Conservation (phyloP, 495 filamentous ascomycete species). For the Penicillium daleae region DNA sequence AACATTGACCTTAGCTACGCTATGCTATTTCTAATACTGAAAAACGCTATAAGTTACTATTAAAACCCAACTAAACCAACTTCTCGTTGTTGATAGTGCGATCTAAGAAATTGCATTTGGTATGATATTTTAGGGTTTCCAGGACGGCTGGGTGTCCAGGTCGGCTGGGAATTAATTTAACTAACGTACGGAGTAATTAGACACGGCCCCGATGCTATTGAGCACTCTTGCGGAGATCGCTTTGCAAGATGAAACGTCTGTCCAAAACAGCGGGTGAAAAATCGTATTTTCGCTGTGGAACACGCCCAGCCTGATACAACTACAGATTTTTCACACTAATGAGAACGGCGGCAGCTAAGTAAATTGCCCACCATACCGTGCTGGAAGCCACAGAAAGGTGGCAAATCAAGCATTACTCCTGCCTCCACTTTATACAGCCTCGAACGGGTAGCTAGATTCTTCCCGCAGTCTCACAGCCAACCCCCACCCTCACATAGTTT, state of each 20-base stretch:
- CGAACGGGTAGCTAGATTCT: not conserved
- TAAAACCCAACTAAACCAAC: not conserved
- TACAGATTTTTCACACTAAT: slow-evolving; percentile 1
- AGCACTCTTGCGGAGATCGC: not conserved
- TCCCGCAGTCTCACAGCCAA: not conserved
- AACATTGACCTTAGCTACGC: not conserved
- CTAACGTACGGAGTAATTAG: not conserved
- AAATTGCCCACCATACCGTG: not conserved
- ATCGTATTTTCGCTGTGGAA: slow-evolving; percentile 1
- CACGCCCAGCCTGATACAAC: not conserved
- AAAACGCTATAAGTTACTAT: not conserved
- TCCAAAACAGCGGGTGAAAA: not conserved
- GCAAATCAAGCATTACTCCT: not conserved
- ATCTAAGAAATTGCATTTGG: not conserved
- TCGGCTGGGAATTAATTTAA: not conserved
- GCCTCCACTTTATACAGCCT: not conserved
- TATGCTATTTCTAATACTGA: not conserved
- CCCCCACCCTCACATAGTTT: not conserved
- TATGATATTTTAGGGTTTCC: no score
- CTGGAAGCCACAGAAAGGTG: not conserved
- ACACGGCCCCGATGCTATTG: not conserved
- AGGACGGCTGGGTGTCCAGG: no score
- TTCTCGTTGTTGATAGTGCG: not conserved
- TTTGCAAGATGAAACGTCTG: slow-evolving; percentile 1
- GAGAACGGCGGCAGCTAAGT: not conserved